Evolutionary conservation across 805 yeast species (phyloP).

Genomic region (Scheffersomyces ergatensis): DNA sequence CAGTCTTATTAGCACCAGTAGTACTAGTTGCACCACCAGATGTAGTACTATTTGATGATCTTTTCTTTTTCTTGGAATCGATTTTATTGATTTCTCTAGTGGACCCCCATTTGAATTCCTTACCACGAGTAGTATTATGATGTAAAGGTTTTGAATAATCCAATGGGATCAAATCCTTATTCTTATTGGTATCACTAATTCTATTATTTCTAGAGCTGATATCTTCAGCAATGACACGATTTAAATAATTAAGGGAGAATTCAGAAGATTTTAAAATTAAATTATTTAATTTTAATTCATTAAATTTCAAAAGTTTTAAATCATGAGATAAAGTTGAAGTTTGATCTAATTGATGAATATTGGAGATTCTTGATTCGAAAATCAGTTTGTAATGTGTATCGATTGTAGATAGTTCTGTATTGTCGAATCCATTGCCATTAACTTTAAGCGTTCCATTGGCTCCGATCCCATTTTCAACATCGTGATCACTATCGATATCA

Average conservation of each 20-base stretch:
- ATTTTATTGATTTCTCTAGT: conserved; percentile 18
- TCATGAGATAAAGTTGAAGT: conserved; percentile 5
- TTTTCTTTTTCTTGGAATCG: conserved; percentile 6
- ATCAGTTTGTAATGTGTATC: conserved; percentile 3
- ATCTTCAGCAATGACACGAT: conserved; percentile 35
- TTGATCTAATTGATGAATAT: conserved; percentile 7
- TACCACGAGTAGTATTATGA: conserved; percentile 20
- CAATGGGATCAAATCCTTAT: conserved; percentile 16
- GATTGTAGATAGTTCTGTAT: too few species aligned
- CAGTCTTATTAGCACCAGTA: not conserved
- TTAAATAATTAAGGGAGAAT: conserved; percentile 29
- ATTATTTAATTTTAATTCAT: conserved; percentile 13
- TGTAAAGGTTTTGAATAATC: conserved; percentile 16
- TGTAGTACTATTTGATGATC: not conserved
- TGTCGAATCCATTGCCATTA: too few species aligned
- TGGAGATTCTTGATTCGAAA: conserved; percentile 4
- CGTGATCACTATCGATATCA: too few species aligned
- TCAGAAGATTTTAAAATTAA: conserved; percentile 16
- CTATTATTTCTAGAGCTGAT: conserved; percentile 22
- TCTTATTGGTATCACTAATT: conserved; percentile 14
- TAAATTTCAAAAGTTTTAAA: conserved; percentile 15
- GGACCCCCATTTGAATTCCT: conserved; percentile 27
- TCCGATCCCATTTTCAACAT: too few species aligned
- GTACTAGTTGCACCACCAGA: not conserved
- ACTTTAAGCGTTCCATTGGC: too few species aligned